A percentile compares a stretch with the other conserved stretches of the same genome.
Conservation (phyloP, 352 stramenopile species). For the Hyaloperonospora brassicae region DNA sequence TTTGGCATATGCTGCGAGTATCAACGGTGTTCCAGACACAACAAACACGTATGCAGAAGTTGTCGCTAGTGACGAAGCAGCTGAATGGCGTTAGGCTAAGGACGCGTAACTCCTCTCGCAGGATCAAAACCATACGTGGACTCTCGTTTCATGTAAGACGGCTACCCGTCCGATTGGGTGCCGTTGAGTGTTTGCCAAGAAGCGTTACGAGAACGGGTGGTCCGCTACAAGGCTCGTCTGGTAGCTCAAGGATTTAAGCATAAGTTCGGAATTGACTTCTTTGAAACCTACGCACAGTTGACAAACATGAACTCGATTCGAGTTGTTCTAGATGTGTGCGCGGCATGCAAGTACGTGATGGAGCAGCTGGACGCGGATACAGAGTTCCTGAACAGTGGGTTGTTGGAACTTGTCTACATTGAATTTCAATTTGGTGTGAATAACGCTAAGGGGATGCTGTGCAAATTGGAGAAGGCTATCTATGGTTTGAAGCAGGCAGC, state of each 20-base stretch:
- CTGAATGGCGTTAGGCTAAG: too few relatives aligned
- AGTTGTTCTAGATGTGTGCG: constrained; percentile 10
- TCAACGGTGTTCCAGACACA: too few relatives aligned
- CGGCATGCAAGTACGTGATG: constrained; percentile 1
- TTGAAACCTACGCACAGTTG: constrained; percentile 15
- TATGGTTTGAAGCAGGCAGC: constrained; percentile 23
- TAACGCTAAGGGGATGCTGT: not conserved
- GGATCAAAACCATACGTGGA: too few relatives aligned
- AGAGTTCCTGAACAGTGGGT: constrained; percentile 19
- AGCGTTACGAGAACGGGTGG: constrained; percentile 1
- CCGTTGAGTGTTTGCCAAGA: not conserved
- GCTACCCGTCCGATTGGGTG: not conserved
- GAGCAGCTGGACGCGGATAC: constrained; percentile 30
- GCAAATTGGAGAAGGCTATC: constrained; percentile 11
- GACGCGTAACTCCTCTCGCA: too few relatives aligned
- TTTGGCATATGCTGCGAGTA: constrained; percentile 6
- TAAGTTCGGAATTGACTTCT: not conserved
- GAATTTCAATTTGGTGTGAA: constrained; percentile 1
- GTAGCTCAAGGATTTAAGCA: not conserved
- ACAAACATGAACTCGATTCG: constrained; percentile 33
- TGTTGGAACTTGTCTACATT: constrained; percentile 11
- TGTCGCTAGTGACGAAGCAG: too few relatives aligned
- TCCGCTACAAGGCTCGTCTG: constrained; percentile 1
- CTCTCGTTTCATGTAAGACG: not conserved
- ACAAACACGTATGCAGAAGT: too few relatives aligned